Percentiles rank a stretch among this genome's conserved stretches.
These are phyloP conservation scores for Termitomyces sp. DNA, from an alignment of 768 basidiomycete genomes.

Conservation along the genomic window DNA sequence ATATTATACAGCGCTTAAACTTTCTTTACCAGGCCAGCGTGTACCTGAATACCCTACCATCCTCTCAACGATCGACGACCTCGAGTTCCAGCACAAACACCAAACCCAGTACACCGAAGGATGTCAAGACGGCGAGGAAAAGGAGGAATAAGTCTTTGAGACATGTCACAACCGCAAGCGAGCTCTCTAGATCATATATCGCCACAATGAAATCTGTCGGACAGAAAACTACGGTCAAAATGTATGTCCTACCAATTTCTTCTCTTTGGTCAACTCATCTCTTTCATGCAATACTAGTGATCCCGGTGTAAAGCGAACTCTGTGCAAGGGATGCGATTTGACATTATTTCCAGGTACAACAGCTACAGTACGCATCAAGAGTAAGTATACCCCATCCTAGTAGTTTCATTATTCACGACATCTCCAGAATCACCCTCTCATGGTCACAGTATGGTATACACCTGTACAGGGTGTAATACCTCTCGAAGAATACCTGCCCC, in stretches of 20 bases:
- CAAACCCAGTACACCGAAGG: not conserved
- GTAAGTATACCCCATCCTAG: constrained; percentile 31
- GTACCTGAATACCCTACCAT: constrained; percentile 39
- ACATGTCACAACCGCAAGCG: constrained; percentile 30
- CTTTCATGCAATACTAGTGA: constrained; percentile 47
- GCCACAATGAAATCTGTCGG: constrained; percentile 68
- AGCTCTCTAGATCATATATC: constrained; percentile 66
- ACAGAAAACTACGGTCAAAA: constrained; percentile 72
- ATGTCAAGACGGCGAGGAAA: constrained; percentile 19
- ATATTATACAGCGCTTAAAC: constrained; percentile 80
- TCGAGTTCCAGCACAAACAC: not conserved
- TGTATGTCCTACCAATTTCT: constrained; percentile 45
- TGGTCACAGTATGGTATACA: constrained; percentile 55
- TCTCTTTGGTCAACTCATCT: not conserved
- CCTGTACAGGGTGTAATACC: constrained; percentile 56
- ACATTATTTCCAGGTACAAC: constrained; percentile 70
- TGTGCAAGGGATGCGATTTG: constrained; percentile 69
- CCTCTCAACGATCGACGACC: constrained; percentile 3
- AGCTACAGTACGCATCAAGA: constrained; percentile 60
- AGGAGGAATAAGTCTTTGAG: constrained; percentile 18
- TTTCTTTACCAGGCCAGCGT: constrained; percentile 83
- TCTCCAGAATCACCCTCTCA: constrained; percentile 39
- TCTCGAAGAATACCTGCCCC: constrained; percentile 70
- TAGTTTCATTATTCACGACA: not conserved
- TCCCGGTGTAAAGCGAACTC: constrained; percentile 76